A percentile compares a stretch with the other conserved stretches of the same genome.
These are phyloP conservation scores for Rhododendron molle DNA, from an alignment of 148 eudicot genomes.

Conservation along the genomic window DNA sequence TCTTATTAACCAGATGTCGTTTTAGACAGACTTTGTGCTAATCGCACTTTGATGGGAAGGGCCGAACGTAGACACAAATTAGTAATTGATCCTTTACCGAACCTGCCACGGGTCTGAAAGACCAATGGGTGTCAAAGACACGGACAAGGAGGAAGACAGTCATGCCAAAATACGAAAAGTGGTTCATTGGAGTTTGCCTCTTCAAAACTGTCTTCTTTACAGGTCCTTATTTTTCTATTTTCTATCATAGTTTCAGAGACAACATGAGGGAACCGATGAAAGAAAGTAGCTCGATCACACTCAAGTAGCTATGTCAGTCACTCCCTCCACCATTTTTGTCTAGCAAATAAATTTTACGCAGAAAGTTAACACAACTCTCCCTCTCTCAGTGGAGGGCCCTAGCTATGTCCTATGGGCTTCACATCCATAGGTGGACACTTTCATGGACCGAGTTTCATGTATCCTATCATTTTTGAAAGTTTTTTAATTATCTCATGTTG, in stretches of 20 bases:
- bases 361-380: neutral
- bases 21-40: neutral
- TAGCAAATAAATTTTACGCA: neutral
- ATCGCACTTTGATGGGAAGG: neutral
- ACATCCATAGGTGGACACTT: neutral
- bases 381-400: conserved; percentile 2
- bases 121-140: neutral
- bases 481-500: neutral
- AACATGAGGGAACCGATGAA: neutral
- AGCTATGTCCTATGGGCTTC: conserved; percentile 7
- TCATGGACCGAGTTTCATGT: too few species aligned
- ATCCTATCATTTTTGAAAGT: too few species aligned
- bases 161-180: neutral
- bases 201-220: neutral
- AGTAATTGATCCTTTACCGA: neutral
- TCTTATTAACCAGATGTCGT: neutral
- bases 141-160: neutral
- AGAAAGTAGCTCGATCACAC: neutral
- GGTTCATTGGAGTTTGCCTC: neutral
- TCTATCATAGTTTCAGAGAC: neutral
- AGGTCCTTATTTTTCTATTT: neutral
- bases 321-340: neutral
- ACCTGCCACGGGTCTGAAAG: neutral
- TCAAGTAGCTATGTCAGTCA: neutral
- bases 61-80: neutral